These are phyloP conservation scores for Debaryomycetaceae sp. DNA, from an alignment of 1,139 yeast species.

Conservation along the genomic window DNA sequence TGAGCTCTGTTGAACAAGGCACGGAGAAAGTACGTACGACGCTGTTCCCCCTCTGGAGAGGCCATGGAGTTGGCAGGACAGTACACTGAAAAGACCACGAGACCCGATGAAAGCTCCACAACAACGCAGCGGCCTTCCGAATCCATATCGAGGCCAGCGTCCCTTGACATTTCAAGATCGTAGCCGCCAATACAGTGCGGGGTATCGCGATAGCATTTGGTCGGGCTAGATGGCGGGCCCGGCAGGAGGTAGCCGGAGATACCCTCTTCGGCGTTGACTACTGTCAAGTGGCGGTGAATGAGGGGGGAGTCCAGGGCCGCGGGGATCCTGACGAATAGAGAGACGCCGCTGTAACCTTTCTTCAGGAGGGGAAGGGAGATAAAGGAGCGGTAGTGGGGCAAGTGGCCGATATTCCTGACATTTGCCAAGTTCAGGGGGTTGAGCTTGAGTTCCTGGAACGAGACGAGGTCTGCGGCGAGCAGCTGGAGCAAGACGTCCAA, in stretches of 20 bases:
- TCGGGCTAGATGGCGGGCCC: too few species aligned
- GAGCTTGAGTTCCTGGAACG: slow-evolving; percentile 81
- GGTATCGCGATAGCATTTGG: slow-evolving; percentile 17
- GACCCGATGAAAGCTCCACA: slow-evolving; percentile 53
- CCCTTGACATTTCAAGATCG: slow-evolving; percentile 25
- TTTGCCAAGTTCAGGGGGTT: slow-evolving; percentile 36
- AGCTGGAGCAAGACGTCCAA: slow-evolving; percentile 39
- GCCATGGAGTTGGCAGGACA: slow-evolving; percentile 84
- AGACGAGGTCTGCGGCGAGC: slow-evolving; percentile 63
- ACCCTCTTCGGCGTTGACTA: slow-evolving; percentile 80
- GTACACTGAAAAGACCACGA: slow-evolving; percentile 66
- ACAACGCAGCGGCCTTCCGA: slow-evolving; percentile 77
- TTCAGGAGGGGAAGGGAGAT: slow-evolving; percentile 55
- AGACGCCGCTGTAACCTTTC: slow-evolving; percentile 91
- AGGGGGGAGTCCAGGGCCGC: slow-evolving; percentile 22
- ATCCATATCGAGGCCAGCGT: slow-evolving; percentile 44
- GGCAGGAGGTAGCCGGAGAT: slow-evolving; percentile 45
- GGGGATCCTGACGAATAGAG: slow-evolving; percentile 60
- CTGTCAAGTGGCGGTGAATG: slow-evolving; percentile 31
- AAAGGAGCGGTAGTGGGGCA: slow-evolving; percentile 51
- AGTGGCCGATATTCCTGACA: slow-evolving; percentile 36
- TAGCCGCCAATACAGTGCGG: slow-evolving; percentile 63
- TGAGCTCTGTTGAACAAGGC: slow-evolving; percentile 51
- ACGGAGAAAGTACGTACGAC: slow-evolving; percentile 46
- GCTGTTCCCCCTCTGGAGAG: slow-evolving; percentile 61